Evolutionary conservation across 169 alveolate species (phyloP), one percentile per base, ranked within the genome.

Genomic region (Theileria annulata): DNA sequence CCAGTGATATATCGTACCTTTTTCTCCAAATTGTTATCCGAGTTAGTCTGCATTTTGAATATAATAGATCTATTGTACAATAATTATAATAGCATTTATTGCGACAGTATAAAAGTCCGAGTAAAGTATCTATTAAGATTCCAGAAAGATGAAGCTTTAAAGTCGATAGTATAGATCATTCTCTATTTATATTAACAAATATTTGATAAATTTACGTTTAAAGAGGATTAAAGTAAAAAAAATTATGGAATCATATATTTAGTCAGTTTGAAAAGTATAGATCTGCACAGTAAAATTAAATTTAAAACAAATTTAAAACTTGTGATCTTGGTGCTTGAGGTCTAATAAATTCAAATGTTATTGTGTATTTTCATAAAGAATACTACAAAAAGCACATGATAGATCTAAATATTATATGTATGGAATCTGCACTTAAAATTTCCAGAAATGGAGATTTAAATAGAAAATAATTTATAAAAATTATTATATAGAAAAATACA

Each of bases 391-490:
- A 0, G 25, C 71, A 62, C 71, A 62, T 62, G 33, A 28, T 62
- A 62, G 71, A 62, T 62, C 71, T 62, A 62, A 62, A 62, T 62
- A 62, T 62, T 62, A 62, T n/a, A 21, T 17, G 37, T 62, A 62
- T 62, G 71, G 71, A 62, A 62, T 62, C 71, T 27, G 15, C 47
- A 27, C 15, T 62, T 27, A 62, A 27, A 28, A 28, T 62, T 62
- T n/a, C 37, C 31, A 17, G 31, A 62, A 62, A 62, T 15, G 31
- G 42, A 62, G 33, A 62, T 62, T n/a, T 27, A n/a, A 62, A 15
- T 27, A 37, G 31, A 62, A 30, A 62, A 15, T 23, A 62, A 27
- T 21, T 62, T 62, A 15, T n/a, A 62, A 62, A 62, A 27, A 6
- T 28, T 6, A 6, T 2, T 30, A 62, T 3, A 62, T 15, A 19